Evolutionary conservation across 2,329 filamentous ascomycete genomes (phyloP).

Genomic region (Penicillium sp.): DNA sequence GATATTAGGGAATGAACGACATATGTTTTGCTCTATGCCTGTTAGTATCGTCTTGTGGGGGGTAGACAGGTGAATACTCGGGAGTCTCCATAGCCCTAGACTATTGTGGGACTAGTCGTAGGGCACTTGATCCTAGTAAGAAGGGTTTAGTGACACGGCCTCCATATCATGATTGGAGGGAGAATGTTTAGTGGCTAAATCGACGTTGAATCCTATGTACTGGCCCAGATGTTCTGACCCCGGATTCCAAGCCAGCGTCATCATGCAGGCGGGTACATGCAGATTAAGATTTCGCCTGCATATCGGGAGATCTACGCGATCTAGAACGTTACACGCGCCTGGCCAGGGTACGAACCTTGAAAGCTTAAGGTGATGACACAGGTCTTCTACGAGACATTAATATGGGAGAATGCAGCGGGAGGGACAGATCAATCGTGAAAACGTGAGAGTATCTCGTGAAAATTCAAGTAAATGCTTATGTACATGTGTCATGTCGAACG

Average conservation of each 20-base stretch:
- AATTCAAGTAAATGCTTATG: conserved; percentile 13
- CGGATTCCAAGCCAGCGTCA: neutral
- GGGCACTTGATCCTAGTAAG: neutral
- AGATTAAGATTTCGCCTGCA: neutral
- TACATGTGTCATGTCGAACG: conserved; percentile 8
- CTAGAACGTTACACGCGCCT: neutral
- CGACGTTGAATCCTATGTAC: neutral
- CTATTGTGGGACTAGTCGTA: neutral
- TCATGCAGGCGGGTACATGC: neutral
- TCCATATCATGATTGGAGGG: neutral
- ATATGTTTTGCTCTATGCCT: neutral
- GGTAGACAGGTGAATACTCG: neutral
- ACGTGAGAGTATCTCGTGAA: conserved; percentile 5
- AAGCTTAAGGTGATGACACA: neutral
- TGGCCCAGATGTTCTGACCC: neutral
- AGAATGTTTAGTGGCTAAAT: neutral
- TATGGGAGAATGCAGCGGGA: too few species aligned
- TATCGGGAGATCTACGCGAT: neutral
- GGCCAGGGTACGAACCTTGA: neutral
- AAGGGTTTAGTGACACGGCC: neutral
- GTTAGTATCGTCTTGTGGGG: too few species aligned
- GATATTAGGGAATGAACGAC: neutral
- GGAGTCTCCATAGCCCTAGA: neutral
- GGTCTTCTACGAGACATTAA: neutral
- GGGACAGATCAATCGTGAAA: neutral